These are phyloP conservation scores for Phymatotrichopsis omnivora DNA, from an alignment of 2,329 filamentous ascomycete genomes.

Conservation along the genomic window DNA sequence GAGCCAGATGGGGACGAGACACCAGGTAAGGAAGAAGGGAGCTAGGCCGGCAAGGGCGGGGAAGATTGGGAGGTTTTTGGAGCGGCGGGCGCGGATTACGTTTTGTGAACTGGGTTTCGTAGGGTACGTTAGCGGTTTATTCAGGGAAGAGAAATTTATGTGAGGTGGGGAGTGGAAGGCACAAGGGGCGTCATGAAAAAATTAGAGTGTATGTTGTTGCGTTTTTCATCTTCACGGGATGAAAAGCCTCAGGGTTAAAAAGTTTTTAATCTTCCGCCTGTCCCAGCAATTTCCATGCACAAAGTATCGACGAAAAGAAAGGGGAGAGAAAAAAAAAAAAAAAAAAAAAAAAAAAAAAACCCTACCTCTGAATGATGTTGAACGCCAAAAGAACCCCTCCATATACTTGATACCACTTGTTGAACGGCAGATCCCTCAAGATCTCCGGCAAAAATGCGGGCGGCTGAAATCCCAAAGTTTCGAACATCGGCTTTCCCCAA, in stretches of 20 bases:
- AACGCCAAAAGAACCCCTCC: constrained; percentile 69
- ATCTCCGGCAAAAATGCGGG: constrained; percentile 54
- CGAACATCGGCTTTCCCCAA: constrained; percentile 78
- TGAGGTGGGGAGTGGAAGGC: background rate
- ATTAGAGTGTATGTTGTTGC: constrained; percentile 22
- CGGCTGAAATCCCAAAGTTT: constrained; percentile 40
- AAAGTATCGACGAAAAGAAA: background rate
- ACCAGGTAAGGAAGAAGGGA: constrained; percentile 72
- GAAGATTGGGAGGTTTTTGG: constrained; percentile 60
- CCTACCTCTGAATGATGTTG: constrained; percentile 64
- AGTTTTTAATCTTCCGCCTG: constrained; percentile 22
- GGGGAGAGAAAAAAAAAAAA: background rate
- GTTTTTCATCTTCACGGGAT: constrained; percentile 23
- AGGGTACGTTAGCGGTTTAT: constrained; percentile 19
- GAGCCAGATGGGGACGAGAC: constrained; percentile 65
- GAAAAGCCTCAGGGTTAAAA: constrained; percentile 24
- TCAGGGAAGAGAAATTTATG: background rate
- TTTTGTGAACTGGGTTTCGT: constrained; percentile 53
- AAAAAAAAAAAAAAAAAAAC: constrained; percentile 2
- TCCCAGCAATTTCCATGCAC: background rate
- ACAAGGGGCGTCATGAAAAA: constrained; percentile 18
- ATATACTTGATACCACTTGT: constrained; percentile 85
- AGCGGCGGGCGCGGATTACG: constrained; percentile 70
- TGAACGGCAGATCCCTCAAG: constrained; percentile 74
- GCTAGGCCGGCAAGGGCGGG: constrained; percentile 71